phyloP scores from a whole-genome alignment of 78 protist genomes.

The Pelomyxa schiedti region DNA sequence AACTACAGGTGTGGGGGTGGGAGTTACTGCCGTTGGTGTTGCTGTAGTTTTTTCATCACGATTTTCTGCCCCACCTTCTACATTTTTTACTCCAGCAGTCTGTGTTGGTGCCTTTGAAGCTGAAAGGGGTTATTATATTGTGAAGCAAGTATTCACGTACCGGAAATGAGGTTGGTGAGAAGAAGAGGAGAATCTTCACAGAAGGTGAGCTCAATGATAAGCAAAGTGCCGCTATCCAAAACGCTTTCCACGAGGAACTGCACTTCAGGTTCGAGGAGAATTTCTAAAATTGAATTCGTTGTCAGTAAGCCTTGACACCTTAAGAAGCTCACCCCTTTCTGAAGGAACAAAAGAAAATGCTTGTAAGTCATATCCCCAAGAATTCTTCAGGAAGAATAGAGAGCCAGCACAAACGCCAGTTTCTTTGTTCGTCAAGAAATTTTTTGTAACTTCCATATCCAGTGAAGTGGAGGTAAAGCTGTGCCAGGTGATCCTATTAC shows the following conservation, averaged over 20 bases:
- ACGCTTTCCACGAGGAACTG: not conserved
- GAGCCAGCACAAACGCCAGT: not conserved
- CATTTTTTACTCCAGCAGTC: too few relatives aligned
- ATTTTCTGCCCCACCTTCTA: too few relatives aligned
- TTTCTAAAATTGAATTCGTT: not conserved
- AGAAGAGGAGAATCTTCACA: too few relatives aligned
- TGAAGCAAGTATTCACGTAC: too few relatives aligned
- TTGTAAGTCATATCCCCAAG: not conserved
- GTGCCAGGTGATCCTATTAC: not conserved
- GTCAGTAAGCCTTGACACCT: not conserved
- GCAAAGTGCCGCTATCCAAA: not conserved
- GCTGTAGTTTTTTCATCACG: too few relatives aligned
- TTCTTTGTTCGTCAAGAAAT: not conserved
- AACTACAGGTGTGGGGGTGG: too few relatives aligned
- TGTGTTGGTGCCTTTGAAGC: too few relatives aligned
- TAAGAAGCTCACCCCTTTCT: not conserved
- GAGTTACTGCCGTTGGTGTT: too few relatives aligned
- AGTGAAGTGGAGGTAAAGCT: not conserved
- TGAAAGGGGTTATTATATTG: too few relatives aligned
- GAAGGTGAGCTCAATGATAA: not conserved
- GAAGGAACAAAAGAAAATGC: not conserved
- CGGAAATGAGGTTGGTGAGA: too few relatives aligned
- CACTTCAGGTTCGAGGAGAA: not conserved
- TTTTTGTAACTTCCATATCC: not conserved
- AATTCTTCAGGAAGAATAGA: not conserved